phyloP scores from a whole-genome alignment of 768 basidiomycete species.

The Favolaschia claudopus region DNA sequence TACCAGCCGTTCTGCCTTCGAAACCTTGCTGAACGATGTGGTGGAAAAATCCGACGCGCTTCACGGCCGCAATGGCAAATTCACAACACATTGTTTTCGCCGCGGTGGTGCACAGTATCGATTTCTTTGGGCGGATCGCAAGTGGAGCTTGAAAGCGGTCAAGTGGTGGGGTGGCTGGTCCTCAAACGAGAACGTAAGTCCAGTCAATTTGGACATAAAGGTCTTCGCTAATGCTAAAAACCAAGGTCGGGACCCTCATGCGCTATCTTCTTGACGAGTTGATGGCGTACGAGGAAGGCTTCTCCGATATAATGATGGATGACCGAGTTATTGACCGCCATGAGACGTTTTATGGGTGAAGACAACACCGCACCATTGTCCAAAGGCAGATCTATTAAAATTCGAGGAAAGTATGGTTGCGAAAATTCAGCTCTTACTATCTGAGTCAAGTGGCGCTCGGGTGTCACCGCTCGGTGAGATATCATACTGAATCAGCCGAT shows the following conservation, averaged over 20 bases:
- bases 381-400: conserved; percentile 3
- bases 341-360: conserved; percentile 33
- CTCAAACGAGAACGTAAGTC: conserved; percentile 28
- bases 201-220: no score
- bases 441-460: no score
- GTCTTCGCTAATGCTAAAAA: neutral
- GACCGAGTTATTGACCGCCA: conserved; percentile 20
- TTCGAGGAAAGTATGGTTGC: neutral
- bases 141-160: conserved; percentile 34
- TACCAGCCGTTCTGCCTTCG: conserved; percentile 30
- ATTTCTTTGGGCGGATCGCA: conserved; percentile 34
- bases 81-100: conserved; percentile 38
- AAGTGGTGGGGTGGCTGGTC: conserved; percentile 39
- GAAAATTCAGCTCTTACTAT: neutral
- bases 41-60: conserved; percentile 26
- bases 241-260: conserved; percentile 32
- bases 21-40: conserved; percentile 29
- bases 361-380: conserved; percentile 11
- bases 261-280: conserved; percentile 39
- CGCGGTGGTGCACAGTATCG: conserved; percentile 36
- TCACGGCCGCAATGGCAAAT: conserved; percentile 20
- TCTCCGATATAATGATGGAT: conserved; percentile 32
- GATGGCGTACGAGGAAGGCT: conserved; percentile 37
- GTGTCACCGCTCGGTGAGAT: no score
- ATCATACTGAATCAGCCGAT: no score